phyloP scores from a whole-genome alignment of 306 rosid genomes.

The Castanea crenata region DNA sequence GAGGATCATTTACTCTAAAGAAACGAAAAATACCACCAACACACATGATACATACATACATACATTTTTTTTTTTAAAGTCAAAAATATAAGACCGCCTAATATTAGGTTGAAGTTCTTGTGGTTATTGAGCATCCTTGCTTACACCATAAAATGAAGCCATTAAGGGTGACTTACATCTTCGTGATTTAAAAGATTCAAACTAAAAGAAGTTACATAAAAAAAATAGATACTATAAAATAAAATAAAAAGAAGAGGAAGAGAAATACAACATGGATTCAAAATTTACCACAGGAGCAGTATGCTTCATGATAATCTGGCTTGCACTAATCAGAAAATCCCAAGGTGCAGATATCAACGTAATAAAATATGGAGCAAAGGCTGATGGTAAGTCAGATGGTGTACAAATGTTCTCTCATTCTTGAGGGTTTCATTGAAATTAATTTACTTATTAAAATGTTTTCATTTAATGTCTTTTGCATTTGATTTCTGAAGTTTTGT shows the following conservation, averaged over 20 bases:
- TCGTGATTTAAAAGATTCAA: not conserved
- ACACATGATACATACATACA: no score
- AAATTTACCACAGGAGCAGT: not conserved
- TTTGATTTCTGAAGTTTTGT: not conserved
- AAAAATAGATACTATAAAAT: not conserved
- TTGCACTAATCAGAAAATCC: not conserved
- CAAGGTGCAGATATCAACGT: slow-evolving; percentile 27
- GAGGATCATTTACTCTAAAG: not conserved
- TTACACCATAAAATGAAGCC: not conserved
- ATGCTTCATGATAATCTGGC: slow-evolving; percentile 10
- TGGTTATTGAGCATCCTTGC: slow-evolving; percentile 6
- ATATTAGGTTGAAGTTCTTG: slow-evolving; percentile 26
- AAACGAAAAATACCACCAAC: not conserved
- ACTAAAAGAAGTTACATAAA: not conserved
- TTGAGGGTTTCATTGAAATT: not conserved
- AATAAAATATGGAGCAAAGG: slow-evolving; percentile 34
- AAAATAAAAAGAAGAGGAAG: not conserved
- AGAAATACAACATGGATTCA: slow-evolving; percentile 12
- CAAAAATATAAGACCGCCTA: slow-evolving; percentile 10
- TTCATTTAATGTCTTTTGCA: not conserved
- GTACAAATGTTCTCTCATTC: not conserved
- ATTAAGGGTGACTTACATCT: not conserved
- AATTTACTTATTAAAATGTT: not conserved
- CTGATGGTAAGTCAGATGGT: slow-evolving; percentile 36
- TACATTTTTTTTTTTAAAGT: no score